Base-by-base conservation (phyloP, 2,329 filamentous ascomycete genomes). In the Exophiala viscosa region DNA sequence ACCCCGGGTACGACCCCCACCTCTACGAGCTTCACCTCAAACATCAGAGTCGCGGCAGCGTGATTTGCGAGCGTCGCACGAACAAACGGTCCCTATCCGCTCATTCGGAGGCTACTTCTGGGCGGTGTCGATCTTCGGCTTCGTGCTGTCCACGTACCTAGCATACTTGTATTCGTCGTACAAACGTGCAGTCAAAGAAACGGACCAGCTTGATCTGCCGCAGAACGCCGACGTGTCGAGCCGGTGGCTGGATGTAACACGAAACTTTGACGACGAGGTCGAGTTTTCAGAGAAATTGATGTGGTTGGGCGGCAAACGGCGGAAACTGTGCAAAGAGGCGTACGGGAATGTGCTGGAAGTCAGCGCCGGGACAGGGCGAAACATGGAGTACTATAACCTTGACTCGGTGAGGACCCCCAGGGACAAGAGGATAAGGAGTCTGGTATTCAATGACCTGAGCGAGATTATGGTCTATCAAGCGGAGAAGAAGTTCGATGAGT, bases 321-420 rank as follows among this genome's bases (percentile, higher is more conserved):
- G 65, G 20, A 66, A 70, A 34, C 65, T 78, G 2, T 65, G 73
- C n/a, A 60, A 62, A 6, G 64, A 67, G 52, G 74, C 74, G 3
- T 64, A 67, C 15, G 76, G 76, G 1, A 61, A 78, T 56, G 74
- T 77, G 6, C 66, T 78, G 4, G 76, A 78, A 62, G 73, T 77
- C 35, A 74, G 72, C 55, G 74, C 70, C 38, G 75, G 76, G n/a
- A 78, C 76, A 1, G 76, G 76, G 3, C 66, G 75, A 32, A 78
- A 78, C 55, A 60, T 73, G 56, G 62, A 67, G 23, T 76, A 71
- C 57, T 78, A 78, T 60, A 65, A 70, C 46, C 61, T 76, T 2
- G 50, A 55, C 14, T 59, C 60, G 7, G 45, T 56, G 20, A 40
- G 56, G 8, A 53, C 49, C 23, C 50, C 65, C 1, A 66, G 70